Evolutionary conservation across 306 rosid genomes (phyloP), one percentile per base, ranked within the genome.

Genomic region (Vigna hirtella): DNA sequence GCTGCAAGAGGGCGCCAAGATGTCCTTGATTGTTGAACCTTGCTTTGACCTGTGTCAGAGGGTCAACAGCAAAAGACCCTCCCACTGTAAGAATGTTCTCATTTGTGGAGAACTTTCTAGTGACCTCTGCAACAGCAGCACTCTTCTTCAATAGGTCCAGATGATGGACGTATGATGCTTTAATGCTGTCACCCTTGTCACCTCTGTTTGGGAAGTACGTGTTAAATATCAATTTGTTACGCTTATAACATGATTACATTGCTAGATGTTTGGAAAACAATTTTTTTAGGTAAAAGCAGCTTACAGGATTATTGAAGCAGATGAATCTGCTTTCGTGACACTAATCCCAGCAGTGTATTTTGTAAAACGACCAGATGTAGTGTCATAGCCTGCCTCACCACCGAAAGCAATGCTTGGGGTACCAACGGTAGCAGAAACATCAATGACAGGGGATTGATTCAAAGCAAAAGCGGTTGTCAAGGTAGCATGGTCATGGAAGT

Each of bases 41-140:
- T n/a, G 93, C 97, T 83, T 91, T 96, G 79, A 90, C 89, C 66
- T 83, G 76, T 2, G 99, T 96, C 76, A 89, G 83, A 66, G 70
- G 89, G 82, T 96, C 99, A 74, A 93, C 40, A 52, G 97, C 89
- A 79, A 82, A 86, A 55, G 90, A 85, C 36, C 97, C 99, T 62
- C 99, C 99, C 50, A 93, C 91, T 0, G 99, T 96, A 71, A 93
- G 84, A 69, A 87, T 96, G 73, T 96, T 96, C 85, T 96, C 91
- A 70, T 96, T 96, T 34, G 94, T 84, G 16, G 99, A 96, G 81
- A 96, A 93, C 82, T 13, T 90, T 71, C 96, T 86, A 18, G 83
- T 86, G 77, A 96, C 78, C 87, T 96, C 98, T 34, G 88, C 91
- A 32, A 84, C 99, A 7, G 91, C 94, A 22, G 93, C 88, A 71